Evolutionary conservation across 78 protist genomes (phyloP), one percentile per base, ranked within the genome.

Genomic region (Mantamonas sphyraenae): DNA sequence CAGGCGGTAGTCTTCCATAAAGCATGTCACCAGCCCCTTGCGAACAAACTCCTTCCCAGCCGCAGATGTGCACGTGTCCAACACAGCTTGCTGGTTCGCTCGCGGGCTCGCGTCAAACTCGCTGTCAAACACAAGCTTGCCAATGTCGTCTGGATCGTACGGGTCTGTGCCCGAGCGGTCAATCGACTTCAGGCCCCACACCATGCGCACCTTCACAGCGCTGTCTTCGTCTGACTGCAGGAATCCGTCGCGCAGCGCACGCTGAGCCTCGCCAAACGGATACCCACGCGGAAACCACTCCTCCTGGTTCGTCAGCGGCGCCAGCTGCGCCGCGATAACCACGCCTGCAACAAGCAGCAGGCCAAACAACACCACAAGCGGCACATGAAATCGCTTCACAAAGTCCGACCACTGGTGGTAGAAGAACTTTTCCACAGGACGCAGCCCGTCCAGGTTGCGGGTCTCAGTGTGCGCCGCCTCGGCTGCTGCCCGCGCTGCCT

Each of bases 111-210:
- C 56, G 35, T 68, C 60, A 31, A 68, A 68, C n/a, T 20, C 45
- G 16, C 2, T 2, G 22, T 56, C 30, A 2, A 17, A 56, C 35
- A 2, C 10, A 3, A 56, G n/a, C 1, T 3, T 2, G 34, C 61
- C 73, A 1, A 3, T 2, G 12, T 68, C 73, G 47, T 38, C 39
- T 5, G 60, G 60, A 26, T 51, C 22, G 63, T 68, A 50, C 20
- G 34, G 43, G 28, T 68, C 39, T 2, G 50, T 35, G 51, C 50
- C 70, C 17, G 50, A 4, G 51, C 70, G 10, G 56, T 64, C 70
- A 14, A 64, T 35, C 31, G 50, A 3, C 17, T 12, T 33, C 33
- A n/a, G 35, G 45, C 39, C 10, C 70, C 56, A 26, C 9, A 8
- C 22, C 5, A 10, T 4, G 2, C 33, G 9, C 3, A 35, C 38